Evolutionary conservation across 192 early-diverging fungal genomes (phyloP).

Genomic region (Podila clonocystis): DNA sequence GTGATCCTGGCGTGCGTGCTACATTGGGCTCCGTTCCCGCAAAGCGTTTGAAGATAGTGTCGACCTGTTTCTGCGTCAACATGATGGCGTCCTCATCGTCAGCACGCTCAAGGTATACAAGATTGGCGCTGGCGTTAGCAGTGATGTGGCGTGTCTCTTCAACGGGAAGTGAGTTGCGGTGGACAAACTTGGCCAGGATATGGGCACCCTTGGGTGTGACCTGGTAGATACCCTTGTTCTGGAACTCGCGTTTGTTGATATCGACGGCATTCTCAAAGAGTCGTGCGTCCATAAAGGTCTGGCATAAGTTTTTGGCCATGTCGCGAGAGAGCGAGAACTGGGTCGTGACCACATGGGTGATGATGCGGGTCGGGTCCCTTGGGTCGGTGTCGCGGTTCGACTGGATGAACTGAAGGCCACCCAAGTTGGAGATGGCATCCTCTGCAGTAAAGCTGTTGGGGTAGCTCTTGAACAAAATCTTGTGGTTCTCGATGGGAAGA

Average conservation of each 20-base stretch:
- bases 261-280: conserved; percentile 57
- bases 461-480: conserved; percentile 61
- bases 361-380: conserved; percentile 54
- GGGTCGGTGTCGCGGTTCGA: conserved; percentile 58
- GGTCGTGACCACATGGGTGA: conserved; percentile 64
- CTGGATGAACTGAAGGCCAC: conserved; percentile 59
- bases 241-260: conserved; percentile 53
- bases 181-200: conserved; percentile 59
- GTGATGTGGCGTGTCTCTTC: conserved; percentile 44
- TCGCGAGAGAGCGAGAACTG: conserved; percentile 65
- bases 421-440: conserved; percentile 59
- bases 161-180: conserved; percentile 41
- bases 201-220: conserved; percentile 62
- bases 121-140: conserved; percentile 39
- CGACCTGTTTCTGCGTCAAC: conserved; percentile 47
- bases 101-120: conserved; percentile 54
- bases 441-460: conserved; percentile 64
- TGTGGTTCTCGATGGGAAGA: conserved; percentile 57
- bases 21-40: conserved; percentile 54
- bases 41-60: conserved; percentile 56
- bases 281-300: conserved; percentile 64
- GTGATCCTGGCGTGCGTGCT: background rate
- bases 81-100: conserved; percentile 60
- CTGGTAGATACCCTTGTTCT: conserved; percentile 55
- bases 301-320: conserved; percentile 64